These are phyloP conservation scores for Pezicula rhizophila DNA, from an alignment of 2,329 filamentous ascomycete species.

Conservation along the genomic window DNA sequence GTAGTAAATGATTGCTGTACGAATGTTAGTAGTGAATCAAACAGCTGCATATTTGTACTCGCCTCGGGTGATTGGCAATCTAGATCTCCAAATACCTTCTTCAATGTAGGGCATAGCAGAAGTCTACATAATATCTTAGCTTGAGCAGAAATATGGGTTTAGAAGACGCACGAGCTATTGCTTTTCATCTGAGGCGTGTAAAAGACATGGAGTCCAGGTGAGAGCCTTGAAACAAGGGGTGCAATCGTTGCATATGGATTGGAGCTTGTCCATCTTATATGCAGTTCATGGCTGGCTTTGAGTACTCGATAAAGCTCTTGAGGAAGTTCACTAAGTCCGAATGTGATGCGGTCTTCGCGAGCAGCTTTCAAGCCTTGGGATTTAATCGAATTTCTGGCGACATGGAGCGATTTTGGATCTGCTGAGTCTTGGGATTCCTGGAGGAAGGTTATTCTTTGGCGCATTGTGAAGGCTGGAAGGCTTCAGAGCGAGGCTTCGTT, in stretches of 20 bases:
- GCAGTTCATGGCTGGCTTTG: conserved; percentile 61
- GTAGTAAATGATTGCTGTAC: conserved; percentile 54
- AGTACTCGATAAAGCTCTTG: conserved; percentile 57
- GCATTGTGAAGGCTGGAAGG: conserved; percentile 44
- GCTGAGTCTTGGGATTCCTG: conserved; percentile 58
- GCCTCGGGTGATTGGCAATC: conserved; percentile 45
- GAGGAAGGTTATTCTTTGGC: conserved; percentile 74
- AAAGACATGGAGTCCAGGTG: conserved; percentile 77
- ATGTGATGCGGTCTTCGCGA: conserved; percentile 73
- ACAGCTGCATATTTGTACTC: not conserved
- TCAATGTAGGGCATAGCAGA: conserved; percentile 52
- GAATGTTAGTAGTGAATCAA: conserved; percentile 7
- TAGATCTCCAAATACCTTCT: conserved; percentile 48
- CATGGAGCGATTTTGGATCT: conserved; percentile 55
- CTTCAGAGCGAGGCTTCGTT: not conserved
- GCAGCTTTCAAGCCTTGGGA: conserved; percentile 59
- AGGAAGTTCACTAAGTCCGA: conserved; percentile 69
- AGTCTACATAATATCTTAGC: conserved; percentile 28
- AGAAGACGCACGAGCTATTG: conserved; percentile 14
- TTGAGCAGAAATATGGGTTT: not conserved
- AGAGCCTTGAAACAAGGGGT: conserved; percentile 68
- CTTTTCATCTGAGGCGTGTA: conserved; percentile 49
- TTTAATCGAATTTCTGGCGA: conserved; percentile 47
- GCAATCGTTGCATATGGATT: conserved; percentile 50
- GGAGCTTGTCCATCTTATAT: conserved; percentile 71